A percentile compares a stretch with the other conserved stretches of the same genome.
phyloP scores from a whole-genome alignment of 805 yeast genomes.

The Saccharomycopsis guyanensis region DNA sequence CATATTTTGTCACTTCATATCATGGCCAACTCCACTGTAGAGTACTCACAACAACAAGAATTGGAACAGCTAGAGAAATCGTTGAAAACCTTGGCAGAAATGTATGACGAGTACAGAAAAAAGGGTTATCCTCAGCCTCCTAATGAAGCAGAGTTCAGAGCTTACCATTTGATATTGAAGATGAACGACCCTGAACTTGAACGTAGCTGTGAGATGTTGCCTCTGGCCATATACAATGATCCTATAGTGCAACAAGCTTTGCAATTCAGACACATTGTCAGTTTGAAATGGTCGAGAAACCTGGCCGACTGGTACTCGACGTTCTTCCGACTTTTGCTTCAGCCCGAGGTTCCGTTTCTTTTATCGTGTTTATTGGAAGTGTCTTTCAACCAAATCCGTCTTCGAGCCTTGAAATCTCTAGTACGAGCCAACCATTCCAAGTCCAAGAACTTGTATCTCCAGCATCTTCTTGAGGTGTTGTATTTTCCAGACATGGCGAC shows the following conservation, averaged over 20 bases:
- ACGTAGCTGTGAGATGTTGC: constrained; percentile 62
- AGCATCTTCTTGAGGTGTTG: constrained; percentile 40
- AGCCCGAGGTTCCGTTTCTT: constrained; percentile 49
- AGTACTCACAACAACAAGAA: constrained; percentile 91
- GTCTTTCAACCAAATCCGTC: constrained; percentile 71
- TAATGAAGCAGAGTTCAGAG: constrained; percentile 89
- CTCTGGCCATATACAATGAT: constrained; percentile 45
- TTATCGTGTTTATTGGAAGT: constrained; percentile 70
- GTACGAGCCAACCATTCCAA: constrained; percentile 60
- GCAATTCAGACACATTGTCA: constrained; percentile 55
- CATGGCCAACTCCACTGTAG: constrained; percentile 63
- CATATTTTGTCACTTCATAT: constrained; percentile 76
- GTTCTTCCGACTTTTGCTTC: constrained; percentile 52
- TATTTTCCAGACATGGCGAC: constrained; percentile 61
- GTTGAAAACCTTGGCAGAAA: constrained; percentile 78
- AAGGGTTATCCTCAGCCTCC: constrained; percentile 55
- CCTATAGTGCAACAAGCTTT: constrained; percentile 62
- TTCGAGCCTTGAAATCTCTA: constrained; percentile 63
- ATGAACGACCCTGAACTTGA: constrained; percentile 81
- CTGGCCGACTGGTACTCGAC: constrained; percentile 51
- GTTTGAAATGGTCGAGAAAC: constrained; percentile 46
- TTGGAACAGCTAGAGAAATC: constrained; percentile 90
- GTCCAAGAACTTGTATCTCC: constrained; percentile 55
- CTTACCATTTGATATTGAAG: constrained; percentile 75
- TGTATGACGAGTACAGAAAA: constrained; percentile 72